phyloP scores from a whole-genome alignment of 75 land plant genomes.

The Azolla pinnata region DNA sequence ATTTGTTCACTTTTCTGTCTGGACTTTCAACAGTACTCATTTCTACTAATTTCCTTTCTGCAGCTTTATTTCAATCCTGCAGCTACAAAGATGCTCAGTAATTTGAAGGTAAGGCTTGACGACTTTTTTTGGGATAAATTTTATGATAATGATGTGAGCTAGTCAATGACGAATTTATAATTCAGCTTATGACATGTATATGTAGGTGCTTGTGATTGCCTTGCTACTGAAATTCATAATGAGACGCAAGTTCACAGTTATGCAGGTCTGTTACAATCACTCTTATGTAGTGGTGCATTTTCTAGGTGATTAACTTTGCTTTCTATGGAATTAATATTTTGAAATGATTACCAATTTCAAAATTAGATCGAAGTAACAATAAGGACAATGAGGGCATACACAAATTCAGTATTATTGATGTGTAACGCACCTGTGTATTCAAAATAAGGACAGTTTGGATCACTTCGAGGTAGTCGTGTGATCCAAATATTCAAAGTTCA shows the following conservation, averaged over 20 bases:
- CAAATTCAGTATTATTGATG: too few relatives aligned
- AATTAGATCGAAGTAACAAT: too few relatives aligned
- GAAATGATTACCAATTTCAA: too few relatives aligned
- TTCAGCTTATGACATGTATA: constrained; percentile 7
- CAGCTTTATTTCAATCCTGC: constrained; percentile 99
- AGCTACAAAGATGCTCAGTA: constrained; percentile 97
- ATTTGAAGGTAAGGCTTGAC: constrained; percentile 30
- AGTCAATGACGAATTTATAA: background rate
- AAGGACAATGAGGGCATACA: too few relatives aligned
- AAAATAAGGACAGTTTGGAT: too few relatives aligned
- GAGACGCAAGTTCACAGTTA: constrained; percentile 71
- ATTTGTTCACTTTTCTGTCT: constrained; percentile 2
- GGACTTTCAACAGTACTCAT: background rate
- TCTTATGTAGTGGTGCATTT: background rate
- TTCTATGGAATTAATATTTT: too few relatives aligned
- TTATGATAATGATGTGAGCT: background rate
- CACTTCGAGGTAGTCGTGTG: too few relatives aligned
- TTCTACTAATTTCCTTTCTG: constrained; percentile 10
- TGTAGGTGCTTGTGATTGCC: constrained; percentile 96
- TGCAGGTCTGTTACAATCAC: constrained; percentile 82
- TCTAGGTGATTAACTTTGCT: background rate
- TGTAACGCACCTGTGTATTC: too few relatives aligned
- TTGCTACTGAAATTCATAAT: constrained; percentile 77
- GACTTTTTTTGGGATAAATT: background rate
- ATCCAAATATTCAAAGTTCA: too few relatives aligned